These are phyloP conservation scores for Sclerotiophoma versabilis DNA, from an alignment of 2,329 filamentous ascomycete species.

Conservation along the genomic window DNA sequence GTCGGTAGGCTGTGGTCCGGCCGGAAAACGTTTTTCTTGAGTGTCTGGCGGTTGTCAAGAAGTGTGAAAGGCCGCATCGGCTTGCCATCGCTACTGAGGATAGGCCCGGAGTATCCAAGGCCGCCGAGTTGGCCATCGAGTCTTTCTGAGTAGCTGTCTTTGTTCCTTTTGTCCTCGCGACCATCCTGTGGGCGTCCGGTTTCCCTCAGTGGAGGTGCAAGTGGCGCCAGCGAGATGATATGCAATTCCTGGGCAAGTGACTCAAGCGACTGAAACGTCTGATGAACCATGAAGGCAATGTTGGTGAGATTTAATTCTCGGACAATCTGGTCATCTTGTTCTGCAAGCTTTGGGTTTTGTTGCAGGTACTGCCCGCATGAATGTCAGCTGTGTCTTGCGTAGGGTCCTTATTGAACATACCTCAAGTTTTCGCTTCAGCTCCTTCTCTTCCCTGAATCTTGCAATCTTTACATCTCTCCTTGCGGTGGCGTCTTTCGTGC, in stretches of 20 bases:
- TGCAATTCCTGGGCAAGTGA: constrained; percentile 83
- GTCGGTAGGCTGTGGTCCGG: constrained; percentile 93
- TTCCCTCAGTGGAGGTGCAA: constrained; percentile 54
- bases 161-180: constrained; percentile 55
- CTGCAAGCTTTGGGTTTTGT: constrained; percentile 65
- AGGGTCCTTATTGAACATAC: constrained; percentile 48
- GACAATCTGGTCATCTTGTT: constrained; percentile 84
- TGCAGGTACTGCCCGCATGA: constrained; percentile 61
- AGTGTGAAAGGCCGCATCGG: constrained; percentile 92
- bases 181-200: constrained; percentile 51
- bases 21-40: constrained; percentile 83
- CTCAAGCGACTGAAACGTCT: constrained; percentile 87
- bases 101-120: constrained; percentile 66
- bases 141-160: constrained; percentile 71
- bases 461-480: constrained; percentile 85
- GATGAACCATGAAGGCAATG: constrained; percentile 75
- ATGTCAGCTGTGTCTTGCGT: constrained; percentile 4
- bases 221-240: constrained; percentile 78
- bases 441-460: constrained; percentile 84
- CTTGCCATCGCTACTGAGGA: constrained; percentile 80
- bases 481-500: constrained; percentile 69
- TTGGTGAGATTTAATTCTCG: constrained; percentile 80
- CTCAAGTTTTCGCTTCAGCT: constrained; percentile 82
- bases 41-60: constrained; percentile 75
- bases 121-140: constrained; percentile 65